Evolutionary conservation across 306 rosid genomes (phyloP), one percentile per base, ranked within the genome.

Genomic region (Inga oerstediana): DNA sequence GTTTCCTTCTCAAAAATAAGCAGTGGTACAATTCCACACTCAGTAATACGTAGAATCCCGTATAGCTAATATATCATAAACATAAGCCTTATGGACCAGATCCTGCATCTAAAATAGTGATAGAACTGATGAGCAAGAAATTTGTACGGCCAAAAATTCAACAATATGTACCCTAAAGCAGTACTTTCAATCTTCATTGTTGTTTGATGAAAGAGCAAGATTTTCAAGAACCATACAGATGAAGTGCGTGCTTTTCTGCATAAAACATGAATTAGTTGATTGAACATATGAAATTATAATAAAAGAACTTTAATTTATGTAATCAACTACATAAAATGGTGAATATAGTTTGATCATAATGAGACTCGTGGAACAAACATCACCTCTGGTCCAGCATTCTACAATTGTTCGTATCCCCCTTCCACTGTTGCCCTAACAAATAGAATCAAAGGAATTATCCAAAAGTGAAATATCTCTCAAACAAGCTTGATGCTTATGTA

Each of bases 381-480:
- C 81, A 94, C 99, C 93, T 89, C 97, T 27, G 97, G 94, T 80
- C 93, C 93, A 65, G 98, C 93, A 84, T 88, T 87, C 78, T 89
- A 90, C 72, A 96, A 85, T 79, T 87, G 92, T 89, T 92, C 98
- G 4, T 93, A 93, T 74, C 92, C 93, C 88, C 98, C 94, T 86
- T 96, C 99, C 44, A 92, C 86, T 35, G 94, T 97, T 37, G 99
- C 94, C 91, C 99, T 90, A 82, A 96, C 94, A 1, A 97, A 27
- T 81, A 81, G 99, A 96, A 90, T 96, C 99, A 79, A 96, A 97
- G 76, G 99, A 96, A 82, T 91, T 84, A 89, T 96, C 98, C 90
- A 96, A 91, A 91, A 96, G 94, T 27, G 30, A 27, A 27, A 27
- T 27, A 27, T 27, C 30, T 27, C 30, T 27, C 30, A 27, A 27